Base-by-base conservation (phyloP, 805 yeast genomes). In the Candida easanensis region DNA sequence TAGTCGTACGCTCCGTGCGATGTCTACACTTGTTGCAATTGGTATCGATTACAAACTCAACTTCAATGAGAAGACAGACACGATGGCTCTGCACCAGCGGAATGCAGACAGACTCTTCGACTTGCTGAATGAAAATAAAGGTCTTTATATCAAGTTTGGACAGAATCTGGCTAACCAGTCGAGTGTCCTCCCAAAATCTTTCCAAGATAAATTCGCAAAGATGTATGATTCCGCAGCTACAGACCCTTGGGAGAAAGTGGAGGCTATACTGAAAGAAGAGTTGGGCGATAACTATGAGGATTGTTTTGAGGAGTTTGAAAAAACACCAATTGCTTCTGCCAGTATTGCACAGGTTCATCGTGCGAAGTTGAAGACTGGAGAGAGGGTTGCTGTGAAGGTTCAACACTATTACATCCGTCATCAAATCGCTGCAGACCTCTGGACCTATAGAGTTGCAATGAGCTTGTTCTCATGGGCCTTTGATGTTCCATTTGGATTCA, bases 111-210 rank as follows among this genome's bases (percentile, higher is more conserved):
- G 80, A 34, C 52, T 80, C 39, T 69, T 68, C 50, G 55, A 71
- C 34, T 57, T 80, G 39, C 56, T 79, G 43, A 57, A 60, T 28
- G 55, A 55, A 11, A 79, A 79, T 55, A 75, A 73, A 49, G 84
- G 85, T 2, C 68, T 86, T 16, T 86, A 83, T 57, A 80, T 86
- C 59, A 85, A 85, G 59, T 62, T 83, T 52, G 95, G 93, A 19
- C 93, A 85, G 68, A 82, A 86, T 39, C 72, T 85, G 36, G 91
- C 93, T 3, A 79, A 84, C 55, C 93, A 86, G 58, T 80, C 88
- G 1, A 64, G 73, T 21, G 68, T 82, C 54, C 76, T 85, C 50
- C 95, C 95, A 3, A 61, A 67, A 27, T 82, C 79, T 17, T 84
- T 68, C 61, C 87, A 80, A 50, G 71, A 67, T 32, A 72, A 75